phyloP scores from a whole-genome alignment of 306 rosid genomes.

The Cucurbita ficifolia region DNA sequence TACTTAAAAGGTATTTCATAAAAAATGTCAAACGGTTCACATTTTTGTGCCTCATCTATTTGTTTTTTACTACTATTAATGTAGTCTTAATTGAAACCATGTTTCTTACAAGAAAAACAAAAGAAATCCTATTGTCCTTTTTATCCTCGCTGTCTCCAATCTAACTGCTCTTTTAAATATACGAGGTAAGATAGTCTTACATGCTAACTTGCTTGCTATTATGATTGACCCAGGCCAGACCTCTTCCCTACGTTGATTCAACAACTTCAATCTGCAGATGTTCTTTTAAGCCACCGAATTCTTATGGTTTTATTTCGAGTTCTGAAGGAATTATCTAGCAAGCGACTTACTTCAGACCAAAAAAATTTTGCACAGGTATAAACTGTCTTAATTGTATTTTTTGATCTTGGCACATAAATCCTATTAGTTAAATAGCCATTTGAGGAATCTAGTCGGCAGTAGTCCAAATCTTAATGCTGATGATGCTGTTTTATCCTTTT shows the following conservation, averaged over 20 bases:
- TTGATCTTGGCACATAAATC: not conserved
- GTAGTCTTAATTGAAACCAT: not conserved
- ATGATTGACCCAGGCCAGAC: constrained; percentile 74
- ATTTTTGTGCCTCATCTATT: not conserved
- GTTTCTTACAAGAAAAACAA: not conserved
- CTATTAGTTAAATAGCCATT: not conserved
- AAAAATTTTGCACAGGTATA: constrained; percentile 80
- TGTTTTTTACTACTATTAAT: not conserved
- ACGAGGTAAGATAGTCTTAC: not conserved
- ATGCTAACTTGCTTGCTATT: not conserved
- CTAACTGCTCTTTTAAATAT: not conserved
- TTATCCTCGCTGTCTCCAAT: not conserved
- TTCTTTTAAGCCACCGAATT: constrained; percentile 68
- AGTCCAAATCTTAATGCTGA: not conserved
- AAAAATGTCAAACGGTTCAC: not conserved
- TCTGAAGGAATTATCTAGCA: constrained; percentile 78
- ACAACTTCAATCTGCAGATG: constrained; percentile 76
- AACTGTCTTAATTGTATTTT: not conserved
- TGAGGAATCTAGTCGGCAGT: not conserved
- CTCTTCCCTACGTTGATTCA: constrained; percentile 68
- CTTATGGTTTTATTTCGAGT: constrained; percentile 71
- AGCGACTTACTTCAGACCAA: constrained; percentile 75
- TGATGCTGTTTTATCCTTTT: not conserved
- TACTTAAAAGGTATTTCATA: not conserved
- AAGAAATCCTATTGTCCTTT: not conserved